Base-by-base conservation (phyloP, 345 rosid genomes). In the Camelina sativa region DNA sequence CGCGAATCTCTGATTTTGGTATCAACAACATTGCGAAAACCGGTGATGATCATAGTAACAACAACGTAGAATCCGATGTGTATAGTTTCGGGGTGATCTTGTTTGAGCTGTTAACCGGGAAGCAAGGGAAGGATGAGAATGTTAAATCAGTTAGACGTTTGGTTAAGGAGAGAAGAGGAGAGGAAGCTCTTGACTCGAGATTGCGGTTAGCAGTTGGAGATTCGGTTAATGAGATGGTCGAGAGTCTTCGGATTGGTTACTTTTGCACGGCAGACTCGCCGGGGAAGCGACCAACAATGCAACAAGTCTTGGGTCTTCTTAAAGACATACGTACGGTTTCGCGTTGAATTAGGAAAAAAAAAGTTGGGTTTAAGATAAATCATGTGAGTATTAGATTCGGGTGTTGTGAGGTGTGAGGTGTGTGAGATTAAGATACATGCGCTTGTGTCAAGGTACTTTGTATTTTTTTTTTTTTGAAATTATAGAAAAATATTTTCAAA, bases 261-360 rank as follows among this genome's bases (percentile, higher is more conserved):
- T 67, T 94, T 40, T 91, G 98, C 48, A 94, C 97, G 76, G 97
- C 96, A 4, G 97, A 94, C 76, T 55, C 77, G 13, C 81, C 96
- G 0, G 85, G 69, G 28, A 94, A 94, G 79, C 80, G 98, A 53
- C 97, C 97, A 65, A 88, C 90, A 16, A 91, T 94, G 93, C 98
- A 91, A 61, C 98, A 94, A 47, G 95, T 94, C 4, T 65, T 94
- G 17, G 98, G 97, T 8, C 80, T 88, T 63, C 95, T 94, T 32
- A 91, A 94, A 73, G 97, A 91, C 82, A 80, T 89, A 8, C 91
- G 81, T 37, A 79, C 87, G 23, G 71, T 63, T 67, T 79, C 79
- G 0, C 34, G 79, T 35, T 79, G 75, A 79, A 56, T 73, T 73
- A 47, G 22, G 16, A 2, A 4, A 4, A 7, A 57, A 11, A 51